A percentile compares a stretch with the other conserved stretches of the same genome.
Evolutionary conservation across 805 yeast species (phyloP).

Genomic region (Zygosaccharomyces kombuchaensis): DNA sequence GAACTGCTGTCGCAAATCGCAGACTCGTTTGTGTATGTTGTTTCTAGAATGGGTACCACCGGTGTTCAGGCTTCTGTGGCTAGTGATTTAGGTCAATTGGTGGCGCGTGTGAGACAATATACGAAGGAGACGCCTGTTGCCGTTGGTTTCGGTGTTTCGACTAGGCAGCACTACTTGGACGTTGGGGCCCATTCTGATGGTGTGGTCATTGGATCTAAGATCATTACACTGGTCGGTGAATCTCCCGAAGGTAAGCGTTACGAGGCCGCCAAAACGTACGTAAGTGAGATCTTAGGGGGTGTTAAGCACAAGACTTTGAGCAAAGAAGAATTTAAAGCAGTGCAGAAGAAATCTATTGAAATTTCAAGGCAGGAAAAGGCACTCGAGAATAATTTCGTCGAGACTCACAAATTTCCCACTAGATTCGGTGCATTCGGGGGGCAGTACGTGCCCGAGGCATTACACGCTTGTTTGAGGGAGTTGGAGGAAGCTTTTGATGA

Average conservation of each 20-base stretch:
- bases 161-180: slow-evolving; percentile 79
- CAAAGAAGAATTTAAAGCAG: slow-evolving; percentile 36
- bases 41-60: slow-evolving; percentile 96
- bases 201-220: slow-evolving; percentile 90
- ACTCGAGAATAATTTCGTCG: slow-evolving; percentile 41
- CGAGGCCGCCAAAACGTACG: slow-evolving; percentile 61
- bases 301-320: slow-evolving; percentile 37
- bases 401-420: slow-evolving; percentile 63
- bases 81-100: slow-evolving; percentile 58
- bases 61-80: slow-evolving; percentile 72
- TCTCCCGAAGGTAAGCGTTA: slow-evolving; percentile 58
- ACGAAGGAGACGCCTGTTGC: slow-evolving; percentile 82
- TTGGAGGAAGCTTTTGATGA: slow-evolving; percentile 82
- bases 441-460: slow-evolving; percentile 95
- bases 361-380: slow-evolving; percentile 21
- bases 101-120: slow-evolving; percentile 68
- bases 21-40: slow-evolving; percentile 93
- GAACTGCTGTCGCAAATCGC: slow-evolving; percentile 76
- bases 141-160: slow-evolving; percentile 95
- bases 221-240: slow-evolving; percentile 65
- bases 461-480: slow-evolving; percentile 86
- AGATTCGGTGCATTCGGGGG: slow-evolving; percentile 97
- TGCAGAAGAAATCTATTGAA: slow-evolving; percentile 29
- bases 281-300: slow-evolving; percentile 62
- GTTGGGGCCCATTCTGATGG: slow-evolving; percentile 88